These are phyloP conservation scores for Pseudomonodictys pantanalensis DNA, from an alignment of 495 filamentous ascomycete genomes.

Conservation along the genomic window DNA sequence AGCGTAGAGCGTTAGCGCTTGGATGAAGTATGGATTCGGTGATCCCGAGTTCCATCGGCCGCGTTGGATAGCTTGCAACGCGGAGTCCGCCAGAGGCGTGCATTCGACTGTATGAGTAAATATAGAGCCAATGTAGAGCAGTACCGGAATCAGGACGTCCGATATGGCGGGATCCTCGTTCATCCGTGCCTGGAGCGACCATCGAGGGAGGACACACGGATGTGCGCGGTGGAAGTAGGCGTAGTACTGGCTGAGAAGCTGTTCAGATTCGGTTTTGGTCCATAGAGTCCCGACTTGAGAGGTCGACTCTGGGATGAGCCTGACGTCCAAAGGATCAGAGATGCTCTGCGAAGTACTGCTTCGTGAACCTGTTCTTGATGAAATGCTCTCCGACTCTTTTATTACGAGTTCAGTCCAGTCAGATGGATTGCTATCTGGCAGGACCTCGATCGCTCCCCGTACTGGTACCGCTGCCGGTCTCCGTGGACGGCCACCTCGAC, in stretches of 20 bases:
- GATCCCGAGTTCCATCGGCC: background rate
- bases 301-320: background rate
- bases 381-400: background rate
- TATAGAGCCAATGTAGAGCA: constrained; percentile 66
- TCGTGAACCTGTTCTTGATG: background rate
- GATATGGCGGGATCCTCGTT: background rate
- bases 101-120: constrained; percentile 47
- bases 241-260: constrained; percentile 27
- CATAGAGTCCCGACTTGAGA: background rate
- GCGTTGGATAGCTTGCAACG: background rate
- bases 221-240: constrained; percentile 62
- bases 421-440: background rate
- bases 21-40: constrained; percentile 46
- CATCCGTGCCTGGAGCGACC: constrained; percentile 30
- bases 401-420: background rate
- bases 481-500: constrained; percentile 22
- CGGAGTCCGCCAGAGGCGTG: constrained; percentile 12
- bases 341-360: constrained; percentile 9
- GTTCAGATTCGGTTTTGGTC: constrained; percentile 4
- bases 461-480: background rate
- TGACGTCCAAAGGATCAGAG: background rate
- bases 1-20: constrained; percentile 70
- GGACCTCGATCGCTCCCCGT: background rate
- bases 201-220: constrained; percentile 57
- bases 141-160: constrained; percentile 53